These are phyloP conservation scores for Psilocybe cyanescens DNA, from an alignment of 768 basidiomycete species.

Conservation along the genomic window DNA sequence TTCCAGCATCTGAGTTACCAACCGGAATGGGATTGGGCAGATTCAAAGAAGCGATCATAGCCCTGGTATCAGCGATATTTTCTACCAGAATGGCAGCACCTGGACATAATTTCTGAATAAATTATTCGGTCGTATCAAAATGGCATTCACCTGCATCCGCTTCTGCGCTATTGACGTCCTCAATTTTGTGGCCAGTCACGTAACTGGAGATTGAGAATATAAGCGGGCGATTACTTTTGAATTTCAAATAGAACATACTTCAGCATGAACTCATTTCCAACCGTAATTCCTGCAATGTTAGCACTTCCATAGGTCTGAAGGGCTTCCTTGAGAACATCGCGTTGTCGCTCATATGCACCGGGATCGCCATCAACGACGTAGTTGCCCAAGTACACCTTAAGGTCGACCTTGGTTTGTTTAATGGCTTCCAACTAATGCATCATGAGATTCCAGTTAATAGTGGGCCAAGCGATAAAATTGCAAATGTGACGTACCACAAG, in stretches of 20 bases:
- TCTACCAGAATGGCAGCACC: constrained; percentile 64
- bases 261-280: constrained; percentile 92
- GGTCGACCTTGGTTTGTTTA: constrained; percentile 82
- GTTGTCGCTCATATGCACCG: constrained; percentile 73
- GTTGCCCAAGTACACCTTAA: constrained; percentile 79
- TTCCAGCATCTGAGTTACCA: constrained; percentile 87
- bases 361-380: constrained; percentile 64
- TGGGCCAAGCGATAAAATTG: neutral
- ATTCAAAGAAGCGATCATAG: constrained; percentile 55
- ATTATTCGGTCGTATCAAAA: neutral
- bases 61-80: constrained; percentile 69
- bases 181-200: constrained; percentile 47
- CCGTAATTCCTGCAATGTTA: constrained; percentile 80
- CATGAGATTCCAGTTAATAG: neutral
- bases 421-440: constrained; percentile 78
- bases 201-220: constrained; percentile 47
- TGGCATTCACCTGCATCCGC: constrained; percentile 46
- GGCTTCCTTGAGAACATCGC: constrained; percentile 62
- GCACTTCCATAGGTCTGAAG: constrained; percentile 78
- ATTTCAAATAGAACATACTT: constrained; percentile 46
- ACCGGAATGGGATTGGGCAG: constrained; percentile 68
- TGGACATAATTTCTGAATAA: constrained; percentile 14
- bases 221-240: neutral
- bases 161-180: constrained; percentile 60
- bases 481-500: constrained; percentile 54